phyloP scores from a whole-genome alignment of 2,329 filamentous ascomycete genomes.

The Fusarium subtropicale region DNA sequence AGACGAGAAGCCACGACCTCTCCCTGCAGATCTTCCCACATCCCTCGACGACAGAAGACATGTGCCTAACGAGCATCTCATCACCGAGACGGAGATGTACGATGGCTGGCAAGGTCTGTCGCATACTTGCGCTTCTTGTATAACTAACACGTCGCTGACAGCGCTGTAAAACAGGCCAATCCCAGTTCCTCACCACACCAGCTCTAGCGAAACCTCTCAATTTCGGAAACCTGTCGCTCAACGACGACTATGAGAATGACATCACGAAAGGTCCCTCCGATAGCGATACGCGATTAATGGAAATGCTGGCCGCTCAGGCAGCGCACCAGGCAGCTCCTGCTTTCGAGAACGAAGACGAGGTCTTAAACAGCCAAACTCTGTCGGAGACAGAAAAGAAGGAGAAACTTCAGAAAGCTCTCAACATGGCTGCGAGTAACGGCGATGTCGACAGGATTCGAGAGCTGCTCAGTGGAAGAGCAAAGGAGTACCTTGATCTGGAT shows the following conservation, averaged over 20 bases:
- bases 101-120: slow-evolving; percentile 93
- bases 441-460: slow-evolving; percentile 84
- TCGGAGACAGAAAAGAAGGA: slow-evolving; percentile 81
- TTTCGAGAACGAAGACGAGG: slow-evolving; percentile 82
- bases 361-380: slow-evolving; percentile 79
- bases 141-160: slow-evolving; percentile 45
- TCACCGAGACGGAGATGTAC: slow-evolving; percentile 94
- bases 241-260: slow-evolving; percentile 80
- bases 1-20: slow-evolving; percentile 58
- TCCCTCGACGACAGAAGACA: slow-evolving; percentile 89
- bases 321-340: slow-evolving; percentile 79
- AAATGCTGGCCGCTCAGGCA: slow-evolving; percentile 95
- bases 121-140: slow-evolving; percentile 34
- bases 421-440: slow-evolving; percentile 97
- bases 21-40: slow-evolving; percentile 88
- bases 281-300: slow-evolving; percentile 88
- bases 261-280: slow-evolving; percentile 69
- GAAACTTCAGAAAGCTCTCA: slow-evolving; percentile 85
- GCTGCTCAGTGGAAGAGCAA: slow-evolving; percentile 79
- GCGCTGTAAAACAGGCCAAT: slow-evolving; percentile 75
- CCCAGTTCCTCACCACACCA: slow-evolving; percentile 91
- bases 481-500: slow-evolving; percentile 84
- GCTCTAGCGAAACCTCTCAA: slow-evolving; percentile 84
- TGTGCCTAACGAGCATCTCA: slow-evolving; percentile 70
- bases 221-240: slow-evolving; percentile 83